Conservation (phyloP, 345 rosid genomes). For the Populus euphratica region DNA sequence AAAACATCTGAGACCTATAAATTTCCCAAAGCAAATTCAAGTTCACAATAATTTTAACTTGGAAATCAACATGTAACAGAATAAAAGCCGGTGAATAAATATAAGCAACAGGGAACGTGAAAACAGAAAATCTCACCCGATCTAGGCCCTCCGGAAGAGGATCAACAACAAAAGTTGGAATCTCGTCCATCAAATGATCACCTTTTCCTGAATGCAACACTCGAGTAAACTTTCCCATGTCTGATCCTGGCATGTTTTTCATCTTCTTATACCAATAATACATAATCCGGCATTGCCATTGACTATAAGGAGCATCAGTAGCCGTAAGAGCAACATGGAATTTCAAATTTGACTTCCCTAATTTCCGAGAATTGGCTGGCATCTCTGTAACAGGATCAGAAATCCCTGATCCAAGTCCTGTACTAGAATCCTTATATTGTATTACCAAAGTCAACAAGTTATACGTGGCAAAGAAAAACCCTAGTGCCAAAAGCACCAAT, state of each 20-base stretch:
- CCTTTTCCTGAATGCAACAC: conserved; percentile 83
- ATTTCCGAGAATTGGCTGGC: conserved; percentile 47
- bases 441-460: conserved; percentile 56
- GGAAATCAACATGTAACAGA: background rate
- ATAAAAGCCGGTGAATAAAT: background rate
- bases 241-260: conserved; percentile 75
- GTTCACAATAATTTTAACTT: background rate
- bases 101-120: background rate
- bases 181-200: conserved; percentile 88
- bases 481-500: conserved; percentile 57
- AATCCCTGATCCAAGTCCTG: conserved; percentile 28
- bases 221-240: conserved; percentile 93
- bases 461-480: conserved; percentile 71
- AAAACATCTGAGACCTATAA: background rate
- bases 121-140: conserved; percentile 44
- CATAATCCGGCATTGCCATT: conserved; percentile 98
- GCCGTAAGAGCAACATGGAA: conserved; percentile 93
- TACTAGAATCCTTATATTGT: conserved; percentile 26
- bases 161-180: conserved; percentile 81
- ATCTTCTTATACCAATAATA: conserved; percentile 87
- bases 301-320: conserved; percentile 76
- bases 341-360: conserved; percentile 35
- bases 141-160: conserved; percentile 93
- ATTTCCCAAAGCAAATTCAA: background rate
- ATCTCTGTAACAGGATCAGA: conserved; percentile 68